Evolutionary conservation across 2,329 filamentous ascomycete genomes (phyloP), one percentile per base, ranked within the genome.

Genomic region (Phyllosticta paracitricarpa): DNA sequence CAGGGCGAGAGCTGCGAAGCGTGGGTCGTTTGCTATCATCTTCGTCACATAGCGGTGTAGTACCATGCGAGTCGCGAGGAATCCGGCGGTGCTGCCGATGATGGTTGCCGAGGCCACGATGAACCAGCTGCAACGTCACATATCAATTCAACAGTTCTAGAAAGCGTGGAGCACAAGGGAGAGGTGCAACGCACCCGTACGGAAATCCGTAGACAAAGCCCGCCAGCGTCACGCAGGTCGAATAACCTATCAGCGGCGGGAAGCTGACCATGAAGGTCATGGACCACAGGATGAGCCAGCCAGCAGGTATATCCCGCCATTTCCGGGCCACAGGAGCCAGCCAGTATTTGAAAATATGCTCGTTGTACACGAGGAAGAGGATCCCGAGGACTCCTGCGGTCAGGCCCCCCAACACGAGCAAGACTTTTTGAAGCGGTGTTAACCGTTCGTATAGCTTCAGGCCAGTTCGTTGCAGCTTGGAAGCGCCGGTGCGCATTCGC

Each of bases 231-330:
- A 88, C 79, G 67, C 87, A 86, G 1, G 88, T 89, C 64, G 87
- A 89, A 78, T 96, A 96, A 14, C 92, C 92, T 65, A 97, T 87
- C 68, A 96, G 75, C 2, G 92, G 92, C 22, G 92, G 92, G 73
- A 96, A 95, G 2, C 87, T 89, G 17, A 91, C 88, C 51, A 82
- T 71, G 72, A 92, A 91, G 40, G 89, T 87, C 67, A 89, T 77
- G 33, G 82, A 72, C 84, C 91, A 96, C 51, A 94, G 79, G 57
- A 97, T 82, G 63, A 86, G 74, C 79, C 85, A 89, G 53, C 91
- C 93, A 58, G 82, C 85, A 0, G 79, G 82, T 4, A 91, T 77
- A 30, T 84, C 81, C 69, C 90, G 84, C 91, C 91, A 97, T 65
- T 83, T 82, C 72, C 86, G 81, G 24, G 92, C 90, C 12, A 86